A percentile compares a stretch with the other conserved stretches of the same genome.
Conservation (phyloP, 2,329 filamentous ascomycete species). For the Xylariaceae sp. region DNA sequence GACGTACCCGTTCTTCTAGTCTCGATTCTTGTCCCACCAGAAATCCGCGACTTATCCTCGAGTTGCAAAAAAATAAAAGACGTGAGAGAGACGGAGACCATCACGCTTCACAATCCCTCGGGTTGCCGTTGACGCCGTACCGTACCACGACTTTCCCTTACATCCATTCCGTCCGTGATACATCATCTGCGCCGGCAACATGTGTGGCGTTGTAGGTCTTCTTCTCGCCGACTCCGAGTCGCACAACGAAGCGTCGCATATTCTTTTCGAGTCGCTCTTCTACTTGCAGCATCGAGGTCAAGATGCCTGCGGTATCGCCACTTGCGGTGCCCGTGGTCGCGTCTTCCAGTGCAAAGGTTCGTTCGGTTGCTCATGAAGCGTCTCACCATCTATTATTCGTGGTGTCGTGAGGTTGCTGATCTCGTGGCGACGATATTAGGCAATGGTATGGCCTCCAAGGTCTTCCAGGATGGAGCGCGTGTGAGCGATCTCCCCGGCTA, state of each 20-base stretch:
- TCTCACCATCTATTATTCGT: too few species aligned
- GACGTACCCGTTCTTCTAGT: neutral
- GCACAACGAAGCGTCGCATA: constrained; percentile 16
- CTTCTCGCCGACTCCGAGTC: constrained; percentile 20
- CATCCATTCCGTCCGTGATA: neutral
- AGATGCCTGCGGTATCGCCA: constrained; percentile 60
- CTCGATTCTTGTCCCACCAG: neutral
- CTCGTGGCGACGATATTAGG: constrained; percentile 36
- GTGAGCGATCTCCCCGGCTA: constrained; percentile 65
- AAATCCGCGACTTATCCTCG: neutral
- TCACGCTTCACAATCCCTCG: neutral
- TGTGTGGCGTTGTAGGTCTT: constrained; percentile 21
- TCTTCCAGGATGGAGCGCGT: constrained; percentile 66
- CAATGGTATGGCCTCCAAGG: constrained; percentile 69
- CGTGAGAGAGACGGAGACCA: neutral
- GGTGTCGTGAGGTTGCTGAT: neutral
- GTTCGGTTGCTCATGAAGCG: neutral
- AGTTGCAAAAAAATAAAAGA: neutral
- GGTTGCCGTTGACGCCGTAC: neutral
- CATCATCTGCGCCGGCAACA: neutral
- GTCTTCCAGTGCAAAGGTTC: constrained; percentile 64
- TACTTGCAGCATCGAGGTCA: constrained; percentile 36
- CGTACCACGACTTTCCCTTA: neutral
- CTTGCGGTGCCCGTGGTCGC: constrained; percentile 63
- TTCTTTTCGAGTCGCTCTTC: constrained; percentile 21